A percentile compares a stretch with the other conserved stretches of the same genome.
Evolutionary conservation across 345 rosid genomes (phyloP).

Genomic region (Raphanus sativus): DNA sequence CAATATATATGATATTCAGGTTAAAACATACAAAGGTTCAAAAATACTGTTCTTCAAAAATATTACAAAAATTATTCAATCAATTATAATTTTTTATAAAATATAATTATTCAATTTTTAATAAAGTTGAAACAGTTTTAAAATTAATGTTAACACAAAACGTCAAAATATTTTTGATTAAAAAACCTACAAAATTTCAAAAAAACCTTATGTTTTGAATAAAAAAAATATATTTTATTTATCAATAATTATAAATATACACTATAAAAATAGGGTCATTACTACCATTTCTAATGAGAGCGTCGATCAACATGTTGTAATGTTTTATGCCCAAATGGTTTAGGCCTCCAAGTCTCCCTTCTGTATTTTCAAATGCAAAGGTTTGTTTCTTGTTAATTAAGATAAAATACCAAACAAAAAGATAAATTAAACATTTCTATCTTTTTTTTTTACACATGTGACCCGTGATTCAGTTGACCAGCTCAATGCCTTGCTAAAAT

Average conservation of each 20-base stretch:
- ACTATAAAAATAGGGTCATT: neutral
- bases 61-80: neutral
- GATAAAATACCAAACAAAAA: neutral
- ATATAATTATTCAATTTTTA: neutral
- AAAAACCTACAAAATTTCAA: neutral
- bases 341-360: constrained; percentile 65
- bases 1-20: neutral
- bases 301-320: constrained; percentile 59
- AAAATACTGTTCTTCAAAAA: neutral
- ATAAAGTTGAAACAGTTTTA: neutral
- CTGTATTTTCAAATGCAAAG: constrained; percentile 34
- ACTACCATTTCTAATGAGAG: constrained; percentile 54
- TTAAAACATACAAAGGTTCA: neutral
- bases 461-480: neutral
- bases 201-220: neutral
- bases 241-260: neutral
- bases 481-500: neutral
- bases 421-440: neutral
- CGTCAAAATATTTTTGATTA: too few relatives aligned
- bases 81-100: neutral
- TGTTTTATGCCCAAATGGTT: constrained; percentile 59
- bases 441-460: neutral
- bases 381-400: neutral
- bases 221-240: neutral
- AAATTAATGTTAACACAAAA: neutral